Evolutionary conservation across 73 alveolate species (phyloP).

Genomic region (Paramecium tetraurelia): DNA sequence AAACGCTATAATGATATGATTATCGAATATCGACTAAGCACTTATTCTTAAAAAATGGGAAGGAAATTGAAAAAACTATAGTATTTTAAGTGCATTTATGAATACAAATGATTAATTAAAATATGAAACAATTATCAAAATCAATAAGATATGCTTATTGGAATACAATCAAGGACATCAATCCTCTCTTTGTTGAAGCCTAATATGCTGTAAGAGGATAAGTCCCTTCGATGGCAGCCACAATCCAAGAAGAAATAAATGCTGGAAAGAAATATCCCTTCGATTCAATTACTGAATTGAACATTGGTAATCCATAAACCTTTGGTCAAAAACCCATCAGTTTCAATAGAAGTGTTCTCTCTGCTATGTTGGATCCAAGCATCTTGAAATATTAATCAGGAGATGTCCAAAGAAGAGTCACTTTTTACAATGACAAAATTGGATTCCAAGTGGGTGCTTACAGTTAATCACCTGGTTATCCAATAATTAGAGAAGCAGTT

Average conservation of each 20-base stretch:
- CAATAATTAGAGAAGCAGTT: constrained; percentile 37
- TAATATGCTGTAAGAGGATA: constrained; percentile 38
- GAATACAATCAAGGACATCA: constrained; percentile 21
- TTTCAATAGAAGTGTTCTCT: not conserved
- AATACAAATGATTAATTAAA: constrained; percentile 14
- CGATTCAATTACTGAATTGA: constrained; percentile 29
- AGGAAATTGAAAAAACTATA: not conserved
- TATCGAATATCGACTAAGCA: not conserved
- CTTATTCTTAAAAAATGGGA: not conserved
- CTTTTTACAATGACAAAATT: not conserved
- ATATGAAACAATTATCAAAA: constrained; percentile 25
- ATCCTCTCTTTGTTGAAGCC: not conserved
- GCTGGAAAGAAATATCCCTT: constrained; percentile 21
- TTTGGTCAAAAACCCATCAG: constrained; percentile 46
- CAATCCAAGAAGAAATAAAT: not conserved
- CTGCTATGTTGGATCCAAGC: not conserved
- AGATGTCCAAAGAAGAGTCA: constrained; percentile 44
- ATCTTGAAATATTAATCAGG: not conserved
- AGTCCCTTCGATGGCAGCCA: constrained; percentile 1
- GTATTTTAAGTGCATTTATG: not conserved
- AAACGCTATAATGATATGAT: not conserved
- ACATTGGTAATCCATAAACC: constrained; percentile 40
- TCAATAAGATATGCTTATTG: not conserved
- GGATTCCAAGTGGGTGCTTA: not conserved
- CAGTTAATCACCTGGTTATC: constrained; percentile 20